Base-by-base conservation (phyloP, 2,329 filamentous ascomycete species). In the Fusarium tjaetaba region DNA sequence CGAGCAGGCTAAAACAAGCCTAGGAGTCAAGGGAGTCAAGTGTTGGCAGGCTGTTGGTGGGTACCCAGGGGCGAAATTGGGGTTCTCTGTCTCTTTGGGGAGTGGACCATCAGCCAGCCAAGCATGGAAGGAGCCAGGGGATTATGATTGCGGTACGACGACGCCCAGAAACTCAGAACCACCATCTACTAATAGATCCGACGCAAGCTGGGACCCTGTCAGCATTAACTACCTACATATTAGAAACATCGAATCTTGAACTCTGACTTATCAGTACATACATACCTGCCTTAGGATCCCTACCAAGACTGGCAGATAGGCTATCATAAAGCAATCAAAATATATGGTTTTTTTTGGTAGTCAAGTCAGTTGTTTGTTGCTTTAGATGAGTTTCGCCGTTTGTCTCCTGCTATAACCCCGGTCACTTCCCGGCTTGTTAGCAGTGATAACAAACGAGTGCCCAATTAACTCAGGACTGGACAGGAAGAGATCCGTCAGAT, bases 61-160 rank as follows among this genome's bases (percentile, higher is more conserved):
- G 66, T 30, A 59, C 42, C 30, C 62, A 41, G 71, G 71, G 71
- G 70, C 60, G 71, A 74, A 57, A 70, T 72, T 72, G 55, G 60
- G 38, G 57, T 45, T 61, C 61, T 20, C 48, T 26, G n/a, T 24
- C 49, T 16, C 49, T 57, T 57, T 62, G 64, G 59, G 69, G 72
- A 70, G 69, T 75, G 72, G 72, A 49, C 42, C 65, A 56, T 36
- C 28, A 63, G 65, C 58, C 30, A 63, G 61, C 61, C 61, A 75
- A 61, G 64, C 60, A 51, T 51, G 30, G 48, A 67, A 53, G 51
- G 24, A 55, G 51, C 66, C 61, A 61, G 66, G 67, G 63, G 46
- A 41, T n/a, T 22, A 22, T 34, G 58, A 42, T 58, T 63, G 34
- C n/a, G 34, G 38, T 61, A 32, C 45, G 30, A 26, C 45, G 22